Base-by-base conservation (phyloP, 177 flowering plant species). In the Telopea speciosissima region DNA sequence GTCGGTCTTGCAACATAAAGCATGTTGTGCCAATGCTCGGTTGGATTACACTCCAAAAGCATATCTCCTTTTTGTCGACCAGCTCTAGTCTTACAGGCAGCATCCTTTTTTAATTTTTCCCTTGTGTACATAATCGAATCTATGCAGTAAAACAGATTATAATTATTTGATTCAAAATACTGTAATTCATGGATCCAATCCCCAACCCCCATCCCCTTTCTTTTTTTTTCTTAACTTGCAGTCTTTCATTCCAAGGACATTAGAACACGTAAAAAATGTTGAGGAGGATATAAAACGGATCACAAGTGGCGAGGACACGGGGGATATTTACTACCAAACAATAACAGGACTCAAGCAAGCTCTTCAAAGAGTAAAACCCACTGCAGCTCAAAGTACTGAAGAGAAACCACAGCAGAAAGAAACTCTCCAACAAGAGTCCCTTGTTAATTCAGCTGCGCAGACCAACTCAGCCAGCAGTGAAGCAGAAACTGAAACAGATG, bases 171-270 rank as follows among this genome's bases (percentile, higher is more conserved):
- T 13, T 49, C 17, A 49, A 3, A 1, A 44, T 44, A 44, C 14
- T 8, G 11, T 49, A 36, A 36, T 6, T 36, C 40, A 36, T 6
- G 40, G 40, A 36, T 36, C 40, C 9, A 36, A 36, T 8, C 8
- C 40, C 40, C 40, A 0, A 36, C 40, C 40, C 40, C 3, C 31
- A n/a, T n/a, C n/a, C 10, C 49, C 49, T 6, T 1, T 63, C n/a
- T 22, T 62, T 62, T 24, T 62, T 11, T 62, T 5, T 74, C 24
- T 58, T 17, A 6, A 25, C 61, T 61, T 67, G 0, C 80, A 95
- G 98, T 81, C 98, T 17, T 96, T 66, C 71, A 96, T 96, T 72
- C 98, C 99, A 24, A 91, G 88, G 82, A 85, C 89, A 23, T 78
- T 96, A 33, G 96, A 84, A 24, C 71, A 85, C 22, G 98, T 93